These are phyloP conservation scores for Ephemerocybe angulata DNA, from an alignment of 768 basidiomycete species.

Conservation along the genomic window DNA sequence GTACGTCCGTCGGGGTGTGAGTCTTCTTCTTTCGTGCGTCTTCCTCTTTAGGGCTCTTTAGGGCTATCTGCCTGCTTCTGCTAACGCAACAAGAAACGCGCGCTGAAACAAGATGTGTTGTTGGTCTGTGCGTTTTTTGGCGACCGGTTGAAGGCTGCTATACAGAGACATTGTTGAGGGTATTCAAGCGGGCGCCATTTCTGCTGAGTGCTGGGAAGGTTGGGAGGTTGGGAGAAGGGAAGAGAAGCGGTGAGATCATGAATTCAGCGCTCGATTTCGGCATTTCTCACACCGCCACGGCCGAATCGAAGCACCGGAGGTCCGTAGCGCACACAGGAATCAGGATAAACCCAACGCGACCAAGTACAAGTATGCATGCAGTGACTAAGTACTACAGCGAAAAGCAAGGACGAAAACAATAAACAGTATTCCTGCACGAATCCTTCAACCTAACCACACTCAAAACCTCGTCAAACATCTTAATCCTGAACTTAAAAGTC, in stretches of 20 bases:
- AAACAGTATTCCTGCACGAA: too few relatives aligned
- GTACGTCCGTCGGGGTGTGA: too few relatives aligned
- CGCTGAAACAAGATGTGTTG: conserved; percentile 2
- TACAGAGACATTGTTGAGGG: not conserved
- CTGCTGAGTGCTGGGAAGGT: not conserved
- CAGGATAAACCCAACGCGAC: not conserved
- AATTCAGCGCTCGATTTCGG: too few relatives aligned
- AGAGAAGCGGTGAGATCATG: not conserved
- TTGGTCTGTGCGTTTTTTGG: not conserved
- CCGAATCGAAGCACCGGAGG: too few relatives aligned
- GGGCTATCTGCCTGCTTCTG: not conserved
- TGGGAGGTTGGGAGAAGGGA: not conserved
- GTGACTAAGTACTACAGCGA: not conserved
- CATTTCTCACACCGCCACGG: too few relatives aligned
- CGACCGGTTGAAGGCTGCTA: not conserved
- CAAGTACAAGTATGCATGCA: not conserved
- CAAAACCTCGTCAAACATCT: not conserved
- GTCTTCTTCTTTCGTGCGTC: not conserved
- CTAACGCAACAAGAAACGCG: conserved; percentile 5
- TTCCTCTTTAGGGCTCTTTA: not conserved
- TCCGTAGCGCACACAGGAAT: too few relatives aligned
- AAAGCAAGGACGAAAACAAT: not conserved
- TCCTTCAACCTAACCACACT: not conserved
- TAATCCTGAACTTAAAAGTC: not conserved
- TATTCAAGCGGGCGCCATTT: not conserved